A percentile compares a stretch with the other conserved stretches of the same genome.
Conservation (phyloP, 108 stramenopile genomes). For the Cyclostephanos invisitatus region DNA sequence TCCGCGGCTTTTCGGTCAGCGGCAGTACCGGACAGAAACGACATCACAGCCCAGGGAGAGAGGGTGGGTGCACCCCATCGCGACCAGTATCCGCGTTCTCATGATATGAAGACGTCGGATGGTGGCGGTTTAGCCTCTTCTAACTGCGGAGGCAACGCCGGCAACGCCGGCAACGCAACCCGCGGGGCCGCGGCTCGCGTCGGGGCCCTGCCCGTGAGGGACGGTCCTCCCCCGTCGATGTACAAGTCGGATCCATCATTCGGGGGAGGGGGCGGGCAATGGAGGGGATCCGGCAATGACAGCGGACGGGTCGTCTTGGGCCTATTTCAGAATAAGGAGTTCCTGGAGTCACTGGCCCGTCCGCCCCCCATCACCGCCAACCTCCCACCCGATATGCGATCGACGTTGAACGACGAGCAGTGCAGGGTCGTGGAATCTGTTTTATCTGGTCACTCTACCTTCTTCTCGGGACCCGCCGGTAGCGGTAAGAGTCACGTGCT, state of each 20-base stretch:
- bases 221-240: constrained; percentile 9
- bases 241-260: constrained; percentile 13
- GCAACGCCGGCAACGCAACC: background rate
- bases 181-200: constrained; percentile 35
- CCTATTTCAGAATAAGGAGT: constrained; percentile 30
- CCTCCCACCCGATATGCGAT: constrained; percentile 23
- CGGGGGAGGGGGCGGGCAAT: constrained; percentile 2
- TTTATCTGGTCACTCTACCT: constrained; percentile 39
- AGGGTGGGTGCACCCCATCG: constrained; percentile 17
- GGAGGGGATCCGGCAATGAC: constrained; percentile 13
- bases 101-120: background rate
- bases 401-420: constrained; percentile 45
- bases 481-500: constrained; percentile 47
- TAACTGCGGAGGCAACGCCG: no score
- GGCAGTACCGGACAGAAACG: constrained; percentile 14
- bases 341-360: constrained; percentile 27
- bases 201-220: constrained; percentile 18
- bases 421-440: constrained; percentile 39
- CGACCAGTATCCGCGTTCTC: background rate
- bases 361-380: constrained; percentile 35
- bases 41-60: constrained; percentile 23
- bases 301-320: no score
- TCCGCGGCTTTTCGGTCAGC: no score
- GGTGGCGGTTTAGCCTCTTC: background rate
- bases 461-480: constrained; percentile 58